Conservation (phyloP, 164 flowering plant species). For the Vitis rotundifolia region DNA sequence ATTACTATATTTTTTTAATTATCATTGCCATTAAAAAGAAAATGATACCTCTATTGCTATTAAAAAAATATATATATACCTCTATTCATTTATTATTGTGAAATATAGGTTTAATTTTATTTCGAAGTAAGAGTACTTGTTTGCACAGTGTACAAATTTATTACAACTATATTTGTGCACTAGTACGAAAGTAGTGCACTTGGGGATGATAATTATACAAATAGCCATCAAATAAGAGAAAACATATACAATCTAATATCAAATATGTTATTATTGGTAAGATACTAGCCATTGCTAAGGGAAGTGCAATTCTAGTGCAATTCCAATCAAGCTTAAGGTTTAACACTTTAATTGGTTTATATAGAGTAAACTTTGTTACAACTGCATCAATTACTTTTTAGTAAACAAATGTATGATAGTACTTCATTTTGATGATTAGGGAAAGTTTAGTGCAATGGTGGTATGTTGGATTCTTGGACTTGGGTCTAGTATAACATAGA, state of each 20-base stretch:
- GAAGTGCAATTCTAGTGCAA: constrained; percentile 6
- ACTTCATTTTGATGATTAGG: constrained; percentile 34
- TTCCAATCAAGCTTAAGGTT: constrained; percentile 32
- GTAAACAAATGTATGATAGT: neutral
- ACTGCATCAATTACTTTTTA: neutral
- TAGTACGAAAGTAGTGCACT: too few relatives aligned
- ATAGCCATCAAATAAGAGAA: too few relatives aligned
- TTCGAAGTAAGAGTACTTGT: too few relatives aligned
- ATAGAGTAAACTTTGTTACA: neutral
- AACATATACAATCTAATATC: neutral
- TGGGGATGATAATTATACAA: too few relatives aligned
- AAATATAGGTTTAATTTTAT: too few relatives aligned
- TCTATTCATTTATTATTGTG: too few relatives aligned
- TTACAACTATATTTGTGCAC: too few relatives aligned
- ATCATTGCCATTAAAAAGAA: too few relatives aligned
- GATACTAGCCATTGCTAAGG: constrained; percentile 11
- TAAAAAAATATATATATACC: too few relatives aligned
- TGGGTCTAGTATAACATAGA: constrained; percentile 69
- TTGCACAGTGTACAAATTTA: too few relatives aligned
- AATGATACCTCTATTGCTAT: too few relatives aligned
- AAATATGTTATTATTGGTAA: neutral
- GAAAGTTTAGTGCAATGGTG: constrained; percentile 37
- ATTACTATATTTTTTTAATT: too few relatives aligned
- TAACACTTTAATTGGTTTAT: neutral
- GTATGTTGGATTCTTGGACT: constrained; percentile 72